Evolutionary conservation across 441 rosid genomes (phyloP).

Genomic region (Iberis amara): DNA sequence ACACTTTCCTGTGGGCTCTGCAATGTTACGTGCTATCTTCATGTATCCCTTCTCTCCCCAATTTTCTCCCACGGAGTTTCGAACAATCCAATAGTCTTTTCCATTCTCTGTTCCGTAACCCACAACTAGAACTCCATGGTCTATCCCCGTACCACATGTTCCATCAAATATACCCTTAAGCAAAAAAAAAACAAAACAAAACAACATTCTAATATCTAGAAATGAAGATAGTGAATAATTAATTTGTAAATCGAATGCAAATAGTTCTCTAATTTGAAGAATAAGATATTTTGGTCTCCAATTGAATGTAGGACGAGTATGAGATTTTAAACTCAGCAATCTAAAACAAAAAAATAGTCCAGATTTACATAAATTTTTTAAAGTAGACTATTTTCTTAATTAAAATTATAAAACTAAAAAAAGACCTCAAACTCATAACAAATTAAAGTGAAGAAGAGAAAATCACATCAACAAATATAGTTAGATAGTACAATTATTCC

Average conservation of each 20-base stretch:
- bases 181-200: not conserved
- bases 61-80: conserved; percentile 75
- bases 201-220: not conserved
- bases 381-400: no score
- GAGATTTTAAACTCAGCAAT: no score
- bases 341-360: no score
- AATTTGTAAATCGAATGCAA: not conserved
- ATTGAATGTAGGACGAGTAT: no score
- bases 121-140: conserved; percentile 80
- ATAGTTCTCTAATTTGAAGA: no score
- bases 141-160: conserved; percentile 57
- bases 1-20: conserved; percentile 52
- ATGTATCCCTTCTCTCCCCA: conserved; percentile 92
- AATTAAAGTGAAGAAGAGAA: no score
- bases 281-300: no score
- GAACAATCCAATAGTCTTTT: conserved; percentile 70
- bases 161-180: conserved; percentile 70
- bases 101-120: conserved; percentile 81
- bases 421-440: no score
- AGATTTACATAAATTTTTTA: no score
- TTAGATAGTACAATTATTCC: not conserved
- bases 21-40: conserved; percentile 56
- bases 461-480: not conserved
- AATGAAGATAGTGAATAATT: not conserved
- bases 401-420: no score